These are phyloP conservation scores for Colletotrichum scovillei DNA, from an alignment of 2,329 filamentous ascomycete genomes.

Conservation along the genomic window DNA sequence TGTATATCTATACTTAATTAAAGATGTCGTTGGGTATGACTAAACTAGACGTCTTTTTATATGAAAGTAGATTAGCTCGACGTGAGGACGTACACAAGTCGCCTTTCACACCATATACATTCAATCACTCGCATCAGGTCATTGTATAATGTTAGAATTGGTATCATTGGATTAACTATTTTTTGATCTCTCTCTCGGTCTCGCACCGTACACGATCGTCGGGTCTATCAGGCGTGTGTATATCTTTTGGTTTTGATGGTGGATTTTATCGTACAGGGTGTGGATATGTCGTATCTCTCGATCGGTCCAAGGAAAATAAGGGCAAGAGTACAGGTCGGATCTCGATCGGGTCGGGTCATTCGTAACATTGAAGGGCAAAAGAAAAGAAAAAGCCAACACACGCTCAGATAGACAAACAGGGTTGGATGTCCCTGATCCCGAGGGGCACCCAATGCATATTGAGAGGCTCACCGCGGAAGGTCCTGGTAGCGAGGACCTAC, in stretches of 20 bases:
- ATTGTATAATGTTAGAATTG: neutral
- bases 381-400: neutral
- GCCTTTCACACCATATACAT: too few species aligned
- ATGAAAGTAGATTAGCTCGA: too few species aligned
- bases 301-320: constrained; percentile 17
- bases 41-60: too few species aligned
- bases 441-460: neutral
- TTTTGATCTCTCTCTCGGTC: neutral
- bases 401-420: neutral
- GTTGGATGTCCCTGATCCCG: neutral
- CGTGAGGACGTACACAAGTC: too few species aligned
- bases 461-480: neutral
- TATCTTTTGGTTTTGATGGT: neutral
- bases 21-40: too few species aligned
- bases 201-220: constrained; percentile 9
- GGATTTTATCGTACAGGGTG: constrained; percentile 23
- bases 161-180: neutral
- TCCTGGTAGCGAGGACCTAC: neutral
- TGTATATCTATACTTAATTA: too few species aligned
- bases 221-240: constrained; percentile 9
- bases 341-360: constrained; percentile 5
- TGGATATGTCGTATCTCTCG: neutral
- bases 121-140: neutral
- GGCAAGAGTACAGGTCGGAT: constrained; percentile 4
- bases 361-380: neutral